A percentile compares a stretch with the other conserved stretches of the same genome.
These are phyloP conservation scores for Rhizopogon roseolus DNA, from an alignment of 768 basidiomycete species.

Conservation along the genomic window DNA sequence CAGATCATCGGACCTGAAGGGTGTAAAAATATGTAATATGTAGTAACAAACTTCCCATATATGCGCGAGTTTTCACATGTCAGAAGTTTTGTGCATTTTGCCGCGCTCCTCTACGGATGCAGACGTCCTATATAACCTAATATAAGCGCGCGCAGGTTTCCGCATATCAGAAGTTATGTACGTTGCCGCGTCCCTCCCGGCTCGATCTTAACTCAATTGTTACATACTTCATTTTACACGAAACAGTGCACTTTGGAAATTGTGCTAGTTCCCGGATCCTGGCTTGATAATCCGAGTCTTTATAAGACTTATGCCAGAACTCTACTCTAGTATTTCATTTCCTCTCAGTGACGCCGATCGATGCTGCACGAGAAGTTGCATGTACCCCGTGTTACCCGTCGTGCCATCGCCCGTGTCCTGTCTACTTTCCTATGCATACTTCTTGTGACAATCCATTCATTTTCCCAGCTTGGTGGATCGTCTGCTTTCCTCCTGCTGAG, in stretches of 20 bases:
- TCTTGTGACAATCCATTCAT: constrained; percentile 33
- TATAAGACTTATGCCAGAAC: background rate
- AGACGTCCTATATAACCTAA: too few species aligned
- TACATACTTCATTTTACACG: background rate
- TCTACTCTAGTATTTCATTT: background rate
- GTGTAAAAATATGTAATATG: too few species aligned
- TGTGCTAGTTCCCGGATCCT: background rate
- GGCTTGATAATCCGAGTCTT: background rate
- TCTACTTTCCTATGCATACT: constrained; percentile 40
- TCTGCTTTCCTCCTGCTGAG: constrained; percentile 35
- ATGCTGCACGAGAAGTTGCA: background rate
- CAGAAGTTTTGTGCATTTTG: too few species aligned
- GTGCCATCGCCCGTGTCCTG: constrained; percentile 35
- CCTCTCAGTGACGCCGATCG: background rate
- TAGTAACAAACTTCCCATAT: too few species aligned
- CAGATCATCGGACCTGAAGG: too few species aligned
- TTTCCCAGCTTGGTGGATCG: constrained; percentile 33
- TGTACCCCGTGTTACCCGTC: constrained; percentile 8
- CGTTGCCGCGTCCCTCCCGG: too few species aligned
- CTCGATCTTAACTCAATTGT: too few species aligned
- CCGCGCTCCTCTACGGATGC: too few species aligned
- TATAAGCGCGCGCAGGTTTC: too few species aligned
- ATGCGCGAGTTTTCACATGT: too few species aligned
- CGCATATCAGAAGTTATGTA: too few species aligned
- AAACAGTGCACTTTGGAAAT: background rate